Conservation (phyloP, 805 yeast species). For the Wickerhamiella parazyma region DNA sequence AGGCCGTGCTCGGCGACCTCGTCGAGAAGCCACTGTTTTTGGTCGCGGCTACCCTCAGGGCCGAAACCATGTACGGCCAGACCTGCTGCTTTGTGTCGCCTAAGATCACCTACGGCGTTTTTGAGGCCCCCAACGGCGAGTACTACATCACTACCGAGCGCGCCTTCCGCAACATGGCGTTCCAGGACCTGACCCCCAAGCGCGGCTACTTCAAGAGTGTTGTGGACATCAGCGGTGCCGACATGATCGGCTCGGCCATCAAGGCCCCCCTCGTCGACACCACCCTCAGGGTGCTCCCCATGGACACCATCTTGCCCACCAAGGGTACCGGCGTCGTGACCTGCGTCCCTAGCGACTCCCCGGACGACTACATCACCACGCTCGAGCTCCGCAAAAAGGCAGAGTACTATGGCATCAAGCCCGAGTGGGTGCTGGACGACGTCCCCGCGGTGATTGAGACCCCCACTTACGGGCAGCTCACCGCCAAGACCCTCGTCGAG, state of each 20-base stretch:
- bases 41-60: slow-evolving; percentile 95
- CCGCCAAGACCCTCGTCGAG: slow-evolving; percentile 74
- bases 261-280: slow-evolving; percentile 67
- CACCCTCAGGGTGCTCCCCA: slow-evolving; percentile 75
- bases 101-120: slow-evolving; percentile 81
- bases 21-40: slow-evolving; percentile 55
- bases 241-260: slow-evolving; percentile 74
- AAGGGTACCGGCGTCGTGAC: slow-evolving; percentile 99
- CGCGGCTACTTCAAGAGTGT: slow-evolving; percentile 65
- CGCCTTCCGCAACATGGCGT: slow-evolving; percentile 94
- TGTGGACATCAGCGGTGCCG: slow-evolving; percentile 49
- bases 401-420: slow-evolving; percentile 72
- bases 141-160: slow-evolving; percentile 81
- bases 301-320: slow-evolving; percentile 89
- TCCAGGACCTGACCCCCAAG: slow-evolving; percentile 79
- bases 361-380: slow-evolving; percentile 87
- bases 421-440: slow-evolving; percentile 69
- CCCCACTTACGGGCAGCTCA: slow-evolving; percentile 72
- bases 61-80: slow-evolving; percentile 98
- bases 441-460: slow-evolving; percentile 58
- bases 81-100: slow-evolving; percentile 97
- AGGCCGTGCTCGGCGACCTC: slow-evolving; percentile 30
- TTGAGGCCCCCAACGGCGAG: slow-evolving; percentile 64
- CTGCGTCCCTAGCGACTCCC: slow-evolving; percentile 97
- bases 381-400: slow-evolving; percentile 77